phyloP scores from a whole-genome alignment of 2,329 filamentous ascomycete genomes.

The Trichoderma simmonsii region DNA sequence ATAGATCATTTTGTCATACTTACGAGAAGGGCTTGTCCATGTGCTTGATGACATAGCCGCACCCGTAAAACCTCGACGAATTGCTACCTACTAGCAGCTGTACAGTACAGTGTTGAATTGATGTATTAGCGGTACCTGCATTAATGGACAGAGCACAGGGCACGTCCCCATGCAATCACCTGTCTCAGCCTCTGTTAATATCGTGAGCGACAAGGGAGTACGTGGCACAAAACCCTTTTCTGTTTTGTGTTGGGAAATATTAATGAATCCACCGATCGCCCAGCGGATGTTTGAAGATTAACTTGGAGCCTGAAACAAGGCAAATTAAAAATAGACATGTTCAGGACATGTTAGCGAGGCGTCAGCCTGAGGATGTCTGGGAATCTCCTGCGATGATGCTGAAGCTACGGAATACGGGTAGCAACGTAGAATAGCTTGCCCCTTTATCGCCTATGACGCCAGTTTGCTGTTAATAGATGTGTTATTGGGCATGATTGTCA shows the following conservation, averaged over 20 bases:
- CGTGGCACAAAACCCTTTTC: slow-evolving; percentile 9
- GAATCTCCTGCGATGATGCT: background rate
- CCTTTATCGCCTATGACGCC: background rate
- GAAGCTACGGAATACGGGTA: background rate
- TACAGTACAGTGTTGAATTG: background rate
- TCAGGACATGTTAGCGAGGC: slow-evolving; percentile 7
- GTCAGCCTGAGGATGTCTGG: background rate
- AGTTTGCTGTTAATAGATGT: background rate
- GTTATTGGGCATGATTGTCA: background rate
- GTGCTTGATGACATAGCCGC: background rate
- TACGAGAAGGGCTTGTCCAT: background rate
- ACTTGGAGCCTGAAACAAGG: slow-evolving; percentile 11
- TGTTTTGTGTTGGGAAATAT: slow-evolving; percentile 7
- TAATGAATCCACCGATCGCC: slow-evolving; percentile 14
- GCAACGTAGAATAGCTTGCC: background rate
- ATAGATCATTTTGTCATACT: background rate
- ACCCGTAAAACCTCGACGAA: background rate
- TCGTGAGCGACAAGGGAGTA: slow-evolving; percentile 8
- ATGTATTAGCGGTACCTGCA: background rate
- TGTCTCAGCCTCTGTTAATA: slow-evolving; percentile 16
- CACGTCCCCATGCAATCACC: slow-evolving; percentile 6
- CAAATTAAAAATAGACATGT: slow-evolving; percentile 14
- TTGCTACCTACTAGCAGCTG: background rate
- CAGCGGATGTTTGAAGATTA: slow-evolving; percentile 7
- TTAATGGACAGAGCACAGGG: background rate